These are phyloP conservation scores for Dendrobium chrysotoxum DNA, from an alignment of 106 monocot genomes.

Conservation along the genomic window DNA sequence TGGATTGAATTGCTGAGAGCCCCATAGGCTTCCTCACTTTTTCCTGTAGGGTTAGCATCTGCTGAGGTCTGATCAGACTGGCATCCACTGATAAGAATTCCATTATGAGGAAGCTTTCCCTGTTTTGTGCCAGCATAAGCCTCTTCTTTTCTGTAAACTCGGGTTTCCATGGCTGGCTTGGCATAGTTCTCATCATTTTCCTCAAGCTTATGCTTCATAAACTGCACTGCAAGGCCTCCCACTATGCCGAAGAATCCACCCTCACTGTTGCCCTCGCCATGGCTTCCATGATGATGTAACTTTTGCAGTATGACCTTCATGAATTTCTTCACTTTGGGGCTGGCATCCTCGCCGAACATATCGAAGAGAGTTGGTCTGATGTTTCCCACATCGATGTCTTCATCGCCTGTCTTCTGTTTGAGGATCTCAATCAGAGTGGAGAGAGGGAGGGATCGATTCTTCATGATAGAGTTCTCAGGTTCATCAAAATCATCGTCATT, in stretches of 20 bases:
- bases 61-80: constrained; percentile 92
- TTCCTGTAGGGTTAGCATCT: constrained; percentile 47
- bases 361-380: constrained; percentile 75
- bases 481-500: not conserved
- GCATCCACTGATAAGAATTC: constrained; percentile 89
- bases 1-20: constrained; percentile 94
- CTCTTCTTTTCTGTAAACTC: constrained; percentile 45
- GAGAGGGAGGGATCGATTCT: constrained; percentile 70
- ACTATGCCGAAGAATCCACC: constrained; percentile 68
- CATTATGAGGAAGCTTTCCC: constrained; percentile 46
- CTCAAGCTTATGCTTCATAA: constrained; percentile 61
- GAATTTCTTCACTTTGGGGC: constrained; percentile 95
- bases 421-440: constrained; percentile 80
- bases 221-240: constrained; percentile 65
- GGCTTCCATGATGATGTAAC: constrained; percentile 9
- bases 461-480: constrained; percentile 8
- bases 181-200: constrained; percentile 56
- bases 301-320: constrained; percentile 77
- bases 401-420: constrained; percentile 82
- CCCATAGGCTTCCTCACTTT: constrained; percentile 51
- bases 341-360: constrained; percentile 87
- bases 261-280: constrained; percentile 12
- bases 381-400: constrained; percentile 84
- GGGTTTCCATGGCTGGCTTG: constrained; percentile 49
- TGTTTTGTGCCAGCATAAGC: constrained; percentile 64